These are phyloP conservation scores for Favolaschia claudopus DNA, from an alignment of 768 basidiomycete genomes.

Conservation along the genomic window DNA sequence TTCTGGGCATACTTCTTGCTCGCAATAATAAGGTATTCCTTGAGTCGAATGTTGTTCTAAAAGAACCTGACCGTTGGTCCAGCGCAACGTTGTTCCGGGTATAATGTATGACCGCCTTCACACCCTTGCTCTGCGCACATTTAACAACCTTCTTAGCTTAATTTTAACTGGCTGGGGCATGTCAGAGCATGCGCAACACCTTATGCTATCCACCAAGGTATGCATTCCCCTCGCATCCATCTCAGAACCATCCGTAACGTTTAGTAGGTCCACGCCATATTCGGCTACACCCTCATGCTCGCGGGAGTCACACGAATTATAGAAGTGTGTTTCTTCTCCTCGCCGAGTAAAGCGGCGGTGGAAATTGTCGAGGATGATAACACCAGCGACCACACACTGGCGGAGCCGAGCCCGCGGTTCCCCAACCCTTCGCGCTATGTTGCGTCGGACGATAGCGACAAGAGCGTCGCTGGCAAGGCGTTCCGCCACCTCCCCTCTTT, in stretches of 20 bases:
- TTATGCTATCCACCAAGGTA: slow-evolving; percentile 86
- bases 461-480: slow-evolving; percentile 55
- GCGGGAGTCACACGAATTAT: slow-evolving; percentile 83
- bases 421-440: slow-evolving; percentile 23
- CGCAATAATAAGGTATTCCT: slow-evolving; percentile 71
- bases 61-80: not conserved
- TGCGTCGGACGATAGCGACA: slow-evolving; percentile 31
- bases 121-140: not conserved
- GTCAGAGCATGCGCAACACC: slow-evolving; percentile 86
- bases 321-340: slow-evolving; percentile 81
- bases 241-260: not conserved
- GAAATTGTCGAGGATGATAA: slow-evolving; percentile 54
- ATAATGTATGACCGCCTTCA: slow-evolving; percentile 63
- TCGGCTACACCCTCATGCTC: slow-evolving; percentile 86
- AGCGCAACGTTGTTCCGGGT: slow-evolving; percentile 84
- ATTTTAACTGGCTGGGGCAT: slow-evolving; percentile 95
- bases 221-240: slow-evolving; percentile 3
- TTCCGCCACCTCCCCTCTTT: slow-evolving; percentile 92
- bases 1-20: slow-evolving; percentile 85
- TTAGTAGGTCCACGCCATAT: slow-evolving; percentile 83
- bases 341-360: slow-evolving; percentile 33
- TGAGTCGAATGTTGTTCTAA: not conserved
- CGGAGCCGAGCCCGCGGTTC: slow-evolving; percentile 40
- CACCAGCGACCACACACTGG: slow-evolving; percentile 73
- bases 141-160: slow-evolving; percentile 54